phyloP scores from a whole-genome alignment of 495 filamentous ascomycete species.

The Talaromyces proteolyticus region DNA sequence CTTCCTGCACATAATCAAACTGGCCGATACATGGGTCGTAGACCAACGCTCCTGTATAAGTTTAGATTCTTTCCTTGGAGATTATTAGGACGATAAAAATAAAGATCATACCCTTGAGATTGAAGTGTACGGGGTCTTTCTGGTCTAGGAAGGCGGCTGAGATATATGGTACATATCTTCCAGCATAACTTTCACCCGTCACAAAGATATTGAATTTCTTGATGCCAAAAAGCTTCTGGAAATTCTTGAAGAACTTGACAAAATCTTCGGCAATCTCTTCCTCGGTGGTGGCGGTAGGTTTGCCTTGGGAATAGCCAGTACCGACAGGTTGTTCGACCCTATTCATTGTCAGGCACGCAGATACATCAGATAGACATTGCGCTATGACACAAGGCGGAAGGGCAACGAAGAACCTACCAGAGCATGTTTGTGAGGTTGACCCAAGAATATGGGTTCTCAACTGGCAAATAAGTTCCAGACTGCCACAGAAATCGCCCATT shows the following conservation, averaged over 20 bases:
- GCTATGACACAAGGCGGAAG: no score
- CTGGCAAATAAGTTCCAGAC: slow-evolving; percentile 56
- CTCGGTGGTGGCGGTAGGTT: slow-evolving; percentile 44
- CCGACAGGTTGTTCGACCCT: slow-evolving; percentile 54
- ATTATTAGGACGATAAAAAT: neutral
- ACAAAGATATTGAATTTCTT: slow-evolving; percentile 57
- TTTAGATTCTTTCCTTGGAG: neutral
- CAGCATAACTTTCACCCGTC: slow-evolving; percentile 56
- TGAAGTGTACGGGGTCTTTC: slow-evolving; percentile 41
- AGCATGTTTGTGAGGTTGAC: slow-evolving; percentile 69
- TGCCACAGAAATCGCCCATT: slow-evolving; percentile 77
- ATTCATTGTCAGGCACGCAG: no score
- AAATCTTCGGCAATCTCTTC: slow-evolving; percentile 55
- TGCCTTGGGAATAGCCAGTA: slow-evolving; percentile 51
- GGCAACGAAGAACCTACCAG: no score
- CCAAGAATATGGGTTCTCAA: slow-evolving; percentile 63
- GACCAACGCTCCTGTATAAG: slow-evolving; percentile 23
- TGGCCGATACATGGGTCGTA: slow-evolving; percentile 40
- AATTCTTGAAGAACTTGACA: slow-evolving; percentile 60
- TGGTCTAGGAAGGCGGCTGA: slow-evolving; percentile 46
- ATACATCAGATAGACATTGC: no score
- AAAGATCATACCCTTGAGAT: slow-evolving; percentile 30
- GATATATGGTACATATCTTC: slow-evolving; percentile 50
- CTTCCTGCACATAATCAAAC: slow-evolving; percentile 30
- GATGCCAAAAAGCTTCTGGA: slow-evolving; percentile 52